Base-by-base conservation (phyloP, 352 stramenopile genomes). In the Pythium aquatile region DNA sequence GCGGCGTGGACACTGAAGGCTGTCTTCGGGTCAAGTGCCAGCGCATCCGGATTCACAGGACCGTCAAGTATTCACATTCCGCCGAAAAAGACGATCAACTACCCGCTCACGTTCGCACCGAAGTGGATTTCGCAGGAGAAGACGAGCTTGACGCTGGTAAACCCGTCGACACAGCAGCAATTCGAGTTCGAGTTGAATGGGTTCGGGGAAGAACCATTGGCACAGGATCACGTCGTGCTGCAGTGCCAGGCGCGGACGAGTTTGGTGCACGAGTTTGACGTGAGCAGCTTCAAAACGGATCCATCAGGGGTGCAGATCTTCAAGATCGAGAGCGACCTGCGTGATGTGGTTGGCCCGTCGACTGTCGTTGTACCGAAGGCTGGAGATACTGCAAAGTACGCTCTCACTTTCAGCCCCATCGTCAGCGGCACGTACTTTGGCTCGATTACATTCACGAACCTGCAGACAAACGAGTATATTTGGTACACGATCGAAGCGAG, bases 401-500 rank as follows among this genome's bases (percentile, higher is more conserved):
- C 78, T 20, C 70, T 98, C 4, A 96, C 79, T 0, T 92, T 98
- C 44, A 90, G 75, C 68, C 94, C 94, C 9, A 63, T 93, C 14
- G 77, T 98, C 28, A 96, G 91, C 11, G 94, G 95, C 10, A 88
- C 77, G 44, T 98, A 97, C 66, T 97, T 94, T 72, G 95, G 95
- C 7, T 94, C 86, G 8, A 81, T 98, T 52, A 98, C 90, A 13
- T 98, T 98, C 62, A 97, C 82, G 11, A 93, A 96, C 57, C 66
- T 78, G 32, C 55, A 62, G 8, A 93, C 81, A 24, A 83, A 76
- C n/a, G 81, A 93, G 58, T 96, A 90, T 61, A 66, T 93, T 9
- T 98, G 95, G 95, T 98, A 97, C 72, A 98, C 95, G 13, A 82
- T 98, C 5, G 88, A 98, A 63, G 90, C 97, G 11, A 80, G 82